These are phyloP conservation scores for Diaporthe helianthi DNA, from an alignment of 2,329 filamentous ascomycete species.

Conservation along the genomic window DNA sequence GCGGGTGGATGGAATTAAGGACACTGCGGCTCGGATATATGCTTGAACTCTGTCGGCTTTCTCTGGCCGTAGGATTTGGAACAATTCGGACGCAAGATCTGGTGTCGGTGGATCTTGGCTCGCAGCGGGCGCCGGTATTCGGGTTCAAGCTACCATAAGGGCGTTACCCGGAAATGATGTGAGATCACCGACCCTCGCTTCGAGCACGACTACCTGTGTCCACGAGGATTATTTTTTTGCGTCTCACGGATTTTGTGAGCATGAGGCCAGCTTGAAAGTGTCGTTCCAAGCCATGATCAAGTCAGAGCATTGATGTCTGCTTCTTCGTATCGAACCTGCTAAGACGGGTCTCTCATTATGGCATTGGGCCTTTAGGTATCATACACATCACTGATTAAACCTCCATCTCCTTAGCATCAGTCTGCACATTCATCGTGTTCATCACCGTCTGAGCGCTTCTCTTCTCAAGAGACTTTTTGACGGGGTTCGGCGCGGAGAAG, in stretches of 20 bases:
- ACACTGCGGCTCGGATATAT: slow-evolving; percentile 2
- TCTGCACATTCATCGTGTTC: slow-evolving; percentile 46
- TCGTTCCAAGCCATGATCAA: not conserved
- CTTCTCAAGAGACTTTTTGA: slow-evolving; percentile 53
- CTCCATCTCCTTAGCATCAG: slow-evolving; percentile 40
- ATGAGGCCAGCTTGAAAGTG: not conserved
- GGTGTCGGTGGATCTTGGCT: not conserved
- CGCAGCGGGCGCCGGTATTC: not conserved
- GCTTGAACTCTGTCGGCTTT: not conserved
- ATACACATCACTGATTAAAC: not conserved
- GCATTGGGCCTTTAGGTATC: not conserved
- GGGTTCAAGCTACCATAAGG: not conserved
- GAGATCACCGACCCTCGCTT: not conserved
- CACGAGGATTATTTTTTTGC: not conserved
- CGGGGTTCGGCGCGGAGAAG: slow-evolving; percentile 54
- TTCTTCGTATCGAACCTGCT: not conserved
- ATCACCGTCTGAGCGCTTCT: slow-evolving; percentile 52
- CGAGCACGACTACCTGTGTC: not conserved
- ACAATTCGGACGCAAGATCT: slow-evolving; percentile 2
- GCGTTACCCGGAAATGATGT: not conserved
- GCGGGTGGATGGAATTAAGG: not conserved
- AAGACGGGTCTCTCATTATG: not conserved
- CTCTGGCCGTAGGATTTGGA: slow-evolving; percentile 4
- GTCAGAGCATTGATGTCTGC: not conserved
- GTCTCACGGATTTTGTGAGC: not conserved